Evolutionary conservation across 2,329 filamentous ascomycete genomes (phyloP), one percentile per base, ranked within the genome.

Genomic region (Calonectria pseudoreteaudii): DNA sequence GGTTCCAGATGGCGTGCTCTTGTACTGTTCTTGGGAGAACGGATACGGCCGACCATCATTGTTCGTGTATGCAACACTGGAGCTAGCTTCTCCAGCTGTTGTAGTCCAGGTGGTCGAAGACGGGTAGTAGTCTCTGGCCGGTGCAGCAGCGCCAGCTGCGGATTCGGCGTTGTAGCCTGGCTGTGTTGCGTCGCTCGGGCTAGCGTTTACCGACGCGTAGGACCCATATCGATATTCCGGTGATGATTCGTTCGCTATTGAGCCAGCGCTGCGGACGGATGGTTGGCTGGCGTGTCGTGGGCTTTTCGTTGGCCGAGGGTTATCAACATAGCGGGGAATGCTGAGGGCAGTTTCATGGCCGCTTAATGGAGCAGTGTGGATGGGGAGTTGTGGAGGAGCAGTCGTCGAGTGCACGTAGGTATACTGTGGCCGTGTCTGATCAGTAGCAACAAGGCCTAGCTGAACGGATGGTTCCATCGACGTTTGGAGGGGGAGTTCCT

Each of bases 191-290:
- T 86, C 84, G 50, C 79, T 80, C 53, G 84, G 71, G 50, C 77
- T 80, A 9, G 77, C 70, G 62, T 76, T 80, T 9, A 83, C 80
- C 6, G 81, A 74, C 16, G 81, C 79, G 71, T 84, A 86, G 3
- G 89, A 86, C 3, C 88, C 88, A 75, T 91, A 92, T 67, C 90
- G 87, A 80, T 92, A 92, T 78, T 92, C 90, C 28, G 87, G 85
- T 0, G 89, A 84, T 5, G 86, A 80, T 50, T 90, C 89, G 79
- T 86, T 87, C 44, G 85, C 83, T 38, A 90, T 83, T 28, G 90
- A 89, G 49, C 86, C 84, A 16, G 83, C 82, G 78, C 87, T 88
- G 72, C 90, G 88, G 41, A 91, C 85, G 1, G 90, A 90, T 66
- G 88, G 88, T 75, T 91, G 88, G 80, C 86, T 88, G 14, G 84